Conservation (phyloP, 129 eudicot genomes). For the Ambrosia artemisiifolia region DNA sequence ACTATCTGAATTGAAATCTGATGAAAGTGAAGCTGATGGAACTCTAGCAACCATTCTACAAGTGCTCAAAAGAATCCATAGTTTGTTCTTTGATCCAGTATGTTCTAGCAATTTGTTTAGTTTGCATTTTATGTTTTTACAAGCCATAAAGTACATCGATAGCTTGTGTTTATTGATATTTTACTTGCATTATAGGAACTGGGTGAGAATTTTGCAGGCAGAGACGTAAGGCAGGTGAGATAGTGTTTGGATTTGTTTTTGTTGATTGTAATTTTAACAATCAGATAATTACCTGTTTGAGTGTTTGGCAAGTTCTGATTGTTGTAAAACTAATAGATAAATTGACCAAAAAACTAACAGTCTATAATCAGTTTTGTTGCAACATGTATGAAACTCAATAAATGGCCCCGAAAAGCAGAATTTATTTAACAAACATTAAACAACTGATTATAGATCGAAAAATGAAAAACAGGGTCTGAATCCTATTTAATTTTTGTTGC, state of each 20-base stretch:
- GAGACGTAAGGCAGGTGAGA: conserved; percentile 68
- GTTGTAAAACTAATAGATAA: too few relatives aligned
- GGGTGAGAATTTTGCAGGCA: conserved; percentile 38
- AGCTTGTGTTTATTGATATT: neutral
- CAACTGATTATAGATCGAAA: neutral
- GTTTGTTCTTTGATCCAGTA: conserved; percentile 57
- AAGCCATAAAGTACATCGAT: neutral
- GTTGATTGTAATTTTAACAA: neutral
- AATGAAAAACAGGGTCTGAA: neutral
- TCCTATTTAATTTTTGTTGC: neutral
- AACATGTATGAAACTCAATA: neutral
- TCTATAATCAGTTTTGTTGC: too few relatives aligned
- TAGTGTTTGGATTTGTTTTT: conserved; percentile 4
- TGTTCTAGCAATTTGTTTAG: neutral
- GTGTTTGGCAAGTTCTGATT: conserved; percentile 3
- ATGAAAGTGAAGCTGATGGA: conserved; percentile 82
- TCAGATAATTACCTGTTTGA: neutral
- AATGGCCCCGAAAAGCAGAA: neutral
- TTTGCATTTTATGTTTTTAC: neutral
- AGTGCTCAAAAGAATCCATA: conserved; percentile 62
- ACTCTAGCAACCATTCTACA: conserved; percentile 62
- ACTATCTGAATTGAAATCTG: conserved; percentile 58
- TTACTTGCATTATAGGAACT: conserved; percentile 38
- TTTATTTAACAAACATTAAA: too few relatives aligned
- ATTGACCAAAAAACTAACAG: too few relatives aligned